Conservation (phyloP, 2,329 filamentous ascomycete species). For the Epichloe baconii region DNA sequence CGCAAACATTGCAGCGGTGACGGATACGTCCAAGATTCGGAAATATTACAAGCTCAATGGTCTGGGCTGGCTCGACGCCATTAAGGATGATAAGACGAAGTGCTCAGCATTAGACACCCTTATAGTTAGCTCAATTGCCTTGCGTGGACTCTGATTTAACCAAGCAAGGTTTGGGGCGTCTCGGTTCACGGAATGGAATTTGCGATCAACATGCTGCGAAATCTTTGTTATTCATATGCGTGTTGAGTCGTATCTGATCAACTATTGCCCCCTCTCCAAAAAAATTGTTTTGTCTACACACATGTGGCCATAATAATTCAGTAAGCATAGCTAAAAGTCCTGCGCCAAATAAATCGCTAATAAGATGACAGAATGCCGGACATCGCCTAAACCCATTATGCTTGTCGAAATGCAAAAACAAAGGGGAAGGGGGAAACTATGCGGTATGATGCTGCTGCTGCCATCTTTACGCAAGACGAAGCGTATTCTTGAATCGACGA, state of each 20-base stretch:
- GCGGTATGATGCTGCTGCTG: background rate
- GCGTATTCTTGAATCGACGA: conserved; percentile 34
- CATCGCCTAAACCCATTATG: background rate
- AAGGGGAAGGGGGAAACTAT: too few relatives aligned
- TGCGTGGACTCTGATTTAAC: conserved; percentile 23
- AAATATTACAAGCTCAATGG: conserved; percentile 80
- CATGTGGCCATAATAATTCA: background rate
- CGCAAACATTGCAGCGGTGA: conserved; percentile 40
- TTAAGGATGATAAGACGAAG: conserved; percentile 29
- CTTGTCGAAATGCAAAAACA: background rate
- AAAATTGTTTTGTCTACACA: background rate
- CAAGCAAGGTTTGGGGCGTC: too few relatives aligned
- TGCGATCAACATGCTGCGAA: background rate
- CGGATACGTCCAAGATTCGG: conserved; percentile 56
- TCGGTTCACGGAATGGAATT: background rate
- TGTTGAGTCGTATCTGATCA: conserved; percentile 1
- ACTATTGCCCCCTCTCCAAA: background rate
- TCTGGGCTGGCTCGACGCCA: conserved; percentile 34
- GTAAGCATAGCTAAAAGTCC: background rate
- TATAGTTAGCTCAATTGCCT: conserved; percentile 63
- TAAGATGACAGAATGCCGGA: background rate
- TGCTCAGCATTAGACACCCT: conserved; percentile 51
- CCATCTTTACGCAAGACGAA: conserved; percentile 12
- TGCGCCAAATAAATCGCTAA: conserved; percentile 2
- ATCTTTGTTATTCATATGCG: background rate